Evolutionary conservation across 495 filamentous ascomycete species (phyloP), one percentile per base, ranked within the genome.

Genomic region (Aspergillus haitiensis): DNA sequence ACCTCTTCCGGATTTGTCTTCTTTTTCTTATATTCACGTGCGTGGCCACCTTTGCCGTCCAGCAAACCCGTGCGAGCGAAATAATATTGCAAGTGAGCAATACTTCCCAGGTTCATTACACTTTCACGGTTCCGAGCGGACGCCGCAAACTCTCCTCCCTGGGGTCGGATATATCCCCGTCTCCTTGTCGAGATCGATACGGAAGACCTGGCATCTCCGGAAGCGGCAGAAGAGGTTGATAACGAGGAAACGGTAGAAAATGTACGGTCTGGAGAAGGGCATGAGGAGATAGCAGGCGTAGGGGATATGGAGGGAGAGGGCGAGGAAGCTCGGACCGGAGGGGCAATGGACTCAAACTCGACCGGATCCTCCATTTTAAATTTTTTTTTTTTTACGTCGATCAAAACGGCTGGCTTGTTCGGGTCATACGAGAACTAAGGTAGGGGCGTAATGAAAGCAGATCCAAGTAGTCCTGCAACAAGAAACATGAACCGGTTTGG

Each of bases 71-170:
- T 98, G 52, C 95, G 82, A 39, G 94, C 93, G 71, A 98, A 98
- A 71, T 98, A 98, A 72, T 98, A 97, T 67, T 98, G 94, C 64
- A 98, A 76, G 75, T 98, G 94, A 48, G 93, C 91, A 65, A 98
- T 98, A 69, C 92, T 97, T 27, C 94, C 94, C 61, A 98, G 75
- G 68, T 90, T 96, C 82, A 97, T 86, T 56, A 98, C 94, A 65
- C 92, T 97, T 62, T 98, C 92, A 59, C 94, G 80, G 46, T 90
- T 88, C 62, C 84, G 85, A 52, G 94, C 94, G 36, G 94, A 98
- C 33, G 88, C 87, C 10, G 94, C 89, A 71, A 98, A 98, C 65
- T 91, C 84, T 36, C 89, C 96, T 32, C 88, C 91, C 71, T 93
- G 90, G 0, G 95, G 92, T 52, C 94, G 87, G 72, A 96, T 89